A percentile compares a stretch with the other conserved stretches of the same genome.
These are phyloP conservation scores for Elsinoe australis DNA, from an alignment of 2,329 filamentous ascomycete species.

Conservation along the genomic window DNA sequence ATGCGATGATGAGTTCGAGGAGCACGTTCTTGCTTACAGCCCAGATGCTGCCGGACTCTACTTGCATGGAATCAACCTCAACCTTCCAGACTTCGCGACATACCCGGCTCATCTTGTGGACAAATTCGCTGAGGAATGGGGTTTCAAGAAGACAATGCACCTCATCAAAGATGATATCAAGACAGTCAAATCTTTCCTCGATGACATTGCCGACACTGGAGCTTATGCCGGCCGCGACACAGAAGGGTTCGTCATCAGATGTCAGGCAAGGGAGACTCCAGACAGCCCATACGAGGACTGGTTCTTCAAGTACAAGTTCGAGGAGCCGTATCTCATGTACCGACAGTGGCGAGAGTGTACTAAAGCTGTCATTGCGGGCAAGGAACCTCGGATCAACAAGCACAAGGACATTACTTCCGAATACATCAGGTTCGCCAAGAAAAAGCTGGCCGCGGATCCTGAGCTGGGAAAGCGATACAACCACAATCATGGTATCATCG, in stretches of 20 bases:
- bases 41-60: slow-evolving; percentile 81
- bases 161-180: slow-evolving; percentile 67
- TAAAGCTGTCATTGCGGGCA: slow-evolving; percentile 73
- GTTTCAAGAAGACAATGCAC: slow-evolving; percentile 81
- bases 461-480: slow-evolving; percentile 64
- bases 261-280: slow-evolving; percentile 55
- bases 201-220: slow-evolving; percentile 77
- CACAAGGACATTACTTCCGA: slow-evolving; percentile 84
- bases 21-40: slow-evolving; percentile 87
- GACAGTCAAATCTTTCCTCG: slow-evolving; percentile 71
- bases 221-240: slow-evolving; percentile 86
- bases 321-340: slow-evolving; percentile 98
- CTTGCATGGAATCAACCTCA: slow-evolving; percentile 91
- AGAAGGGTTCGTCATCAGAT: slow-evolving; percentile 93
- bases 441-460: slow-evolving; percentile 61
- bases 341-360: slow-evolving; percentile 97
- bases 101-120: slow-evolving; percentile 79
- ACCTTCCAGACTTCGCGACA: slow-evolving; percentile 84
- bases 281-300: slow-evolving; percentile 66
- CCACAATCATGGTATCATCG: slow-evolving; percentile 90
- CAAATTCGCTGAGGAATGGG: slow-evolving; percentile 79
- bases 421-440: slow-evolving; percentile 75
- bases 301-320: slow-evolving; percentile 99
- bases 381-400: slow-evolving; percentile 70
- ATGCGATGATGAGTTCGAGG: slow-evolving; percentile 92